These are phyloP conservation scores for Gynandropsis gynandra DNA, from an alignment of 345 rosid genomes.

Conservation along the genomic window DNA sequence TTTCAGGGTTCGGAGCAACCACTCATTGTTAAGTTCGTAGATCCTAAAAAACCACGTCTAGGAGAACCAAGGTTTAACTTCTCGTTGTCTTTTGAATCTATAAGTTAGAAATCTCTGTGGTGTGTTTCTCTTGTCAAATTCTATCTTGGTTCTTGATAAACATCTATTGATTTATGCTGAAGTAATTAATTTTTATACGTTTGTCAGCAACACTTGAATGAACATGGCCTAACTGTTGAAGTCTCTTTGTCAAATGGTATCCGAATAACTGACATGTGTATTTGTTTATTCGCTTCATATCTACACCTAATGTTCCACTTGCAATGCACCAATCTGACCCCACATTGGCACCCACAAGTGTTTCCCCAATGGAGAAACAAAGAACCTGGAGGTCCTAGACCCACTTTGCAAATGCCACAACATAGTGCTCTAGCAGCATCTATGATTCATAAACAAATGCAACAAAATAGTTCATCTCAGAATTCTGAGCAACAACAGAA, in stretches of 20 bases:
- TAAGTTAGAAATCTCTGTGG: constrained; percentile 13
- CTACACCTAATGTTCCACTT: constrained; percentile 42
- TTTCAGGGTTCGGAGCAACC: constrained; percentile 84
- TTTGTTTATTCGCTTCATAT: constrained; percentile 30
- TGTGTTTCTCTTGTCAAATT: not conserved
- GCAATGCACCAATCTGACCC: constrained; percentile 36
- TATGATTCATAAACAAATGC: constrained; percentile 32
- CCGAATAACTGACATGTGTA: not conserved
- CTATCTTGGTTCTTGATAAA: constrained; percentile 2
- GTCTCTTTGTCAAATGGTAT: not conserved
- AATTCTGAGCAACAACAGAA: no score
- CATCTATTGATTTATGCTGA: not conserved
- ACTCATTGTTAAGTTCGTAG: constrained; percentile 65
- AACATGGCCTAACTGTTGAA: not conserved
- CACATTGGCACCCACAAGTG: constrained; percentile 38
- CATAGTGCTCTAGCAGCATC: constrained; percentile 38
- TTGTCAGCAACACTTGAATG: no score
- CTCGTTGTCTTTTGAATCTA: not conserved
- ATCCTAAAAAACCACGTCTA: constrained; percentile 58
- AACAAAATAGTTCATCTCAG: constrained; percentile 23
- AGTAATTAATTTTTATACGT: not conserved
- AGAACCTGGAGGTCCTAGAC: constrained; percentile 31
- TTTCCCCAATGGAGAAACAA: constrained; percentile 36
- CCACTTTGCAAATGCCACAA: constrained; percentile 30
- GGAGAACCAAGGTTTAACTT: constrained; percentile 57